A percentile compares a stretch with the other conserved stretches of the same genome.
Conservation (phyloP, 2,329 filamentous ascomycete genomes). For the Daldinia eschscholtzii region DNA sequence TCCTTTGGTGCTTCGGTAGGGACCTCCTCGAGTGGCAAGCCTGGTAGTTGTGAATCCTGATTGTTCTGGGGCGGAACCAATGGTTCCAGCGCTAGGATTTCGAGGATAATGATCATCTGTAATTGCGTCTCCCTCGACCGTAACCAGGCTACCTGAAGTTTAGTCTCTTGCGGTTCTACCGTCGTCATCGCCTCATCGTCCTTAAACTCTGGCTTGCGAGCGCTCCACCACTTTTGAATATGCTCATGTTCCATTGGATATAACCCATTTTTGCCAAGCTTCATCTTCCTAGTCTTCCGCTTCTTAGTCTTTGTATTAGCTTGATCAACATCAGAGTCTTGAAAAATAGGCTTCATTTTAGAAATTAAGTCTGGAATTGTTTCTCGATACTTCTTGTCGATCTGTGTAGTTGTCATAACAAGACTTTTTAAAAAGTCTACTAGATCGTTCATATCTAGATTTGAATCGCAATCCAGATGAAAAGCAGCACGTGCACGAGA, state of each 20-base stretch:
- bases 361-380: slow-evolving; percentile 73
- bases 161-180: slow-evolving; percentile 64
- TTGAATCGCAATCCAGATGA: slow-evolving; percentile 71
- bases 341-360: slow-evolving; percentile 67
- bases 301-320: slow-evolving; percentile 61
- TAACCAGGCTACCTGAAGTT: slow-evolving; percentile 73
- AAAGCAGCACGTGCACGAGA: slow-evolving; percentile 80
- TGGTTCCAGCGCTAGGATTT: slow-evolving; percentile 78
- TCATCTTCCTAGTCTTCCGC: slow-evolving; percentile 72
- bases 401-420: slow-evolving; percentile 73
- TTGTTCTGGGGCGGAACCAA: slow-evolving; percentile 57
- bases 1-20: slow-evolving; percentile 53
- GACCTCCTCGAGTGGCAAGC: slow-evolving; percentile 56
- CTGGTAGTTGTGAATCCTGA: slow-evolving; percentile 62
- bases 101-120: slow-evolving; percentile 83
- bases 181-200: slow-evolving; percentile 61
- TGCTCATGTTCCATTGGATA: slow-evolving; percentile 75
- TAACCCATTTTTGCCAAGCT: slow-evolving; percentile 75
- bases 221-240: slow-evolving; percentile 78
- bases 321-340: slow-evolving; percentile 69
- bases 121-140: slow-evolving; percentile 82
- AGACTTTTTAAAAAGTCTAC: slow-evolving; percentile 77
- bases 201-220: slow-evolving; percentile 63
- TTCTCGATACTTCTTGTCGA: slow-evolving; percentile 85
- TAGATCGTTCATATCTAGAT: slow-evolving; percentile 72